These are phyloP conservation scores for Paecilomyces sp. DNA, from an alignment of 2,329 filamentous ascomycete genomes.

Conservation along the genomic window DNA sequence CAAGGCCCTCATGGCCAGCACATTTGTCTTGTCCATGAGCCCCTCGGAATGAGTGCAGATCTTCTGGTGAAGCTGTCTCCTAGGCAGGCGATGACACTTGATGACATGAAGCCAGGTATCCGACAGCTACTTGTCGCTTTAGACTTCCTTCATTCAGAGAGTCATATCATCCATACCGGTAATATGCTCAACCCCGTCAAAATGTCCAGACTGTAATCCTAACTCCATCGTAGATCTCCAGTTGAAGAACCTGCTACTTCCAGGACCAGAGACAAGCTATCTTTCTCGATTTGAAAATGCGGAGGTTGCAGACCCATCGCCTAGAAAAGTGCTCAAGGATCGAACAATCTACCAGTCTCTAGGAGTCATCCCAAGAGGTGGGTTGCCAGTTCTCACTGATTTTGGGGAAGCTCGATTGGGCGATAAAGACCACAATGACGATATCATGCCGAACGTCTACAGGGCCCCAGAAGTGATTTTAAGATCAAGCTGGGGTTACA, in stretches of 20 bases:
- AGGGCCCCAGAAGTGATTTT: neutral
- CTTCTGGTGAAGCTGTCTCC: no score
- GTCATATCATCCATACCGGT: no score
- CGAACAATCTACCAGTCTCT: neutral
- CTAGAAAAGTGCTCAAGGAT: neutral
- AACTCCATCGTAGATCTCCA: no score
- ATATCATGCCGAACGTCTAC: neutral
- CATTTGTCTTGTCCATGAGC: constrained; percentile 16
- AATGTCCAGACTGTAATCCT: no score
- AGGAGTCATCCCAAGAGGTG: neutral
- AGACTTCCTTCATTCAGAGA: no score
- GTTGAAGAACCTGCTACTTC: no score
- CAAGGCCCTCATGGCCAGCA: constrained; percentile 10
- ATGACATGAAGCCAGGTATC: no score
- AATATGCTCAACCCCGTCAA: no score
- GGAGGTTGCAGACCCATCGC: neutral
- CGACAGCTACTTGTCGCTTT: no score
- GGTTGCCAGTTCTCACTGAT: neutral
- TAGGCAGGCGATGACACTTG: no score
- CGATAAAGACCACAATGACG: neutral
- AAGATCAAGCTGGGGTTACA: neutral
- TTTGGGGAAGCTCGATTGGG: neutral
- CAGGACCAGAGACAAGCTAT: no score
- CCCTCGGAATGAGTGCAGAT: constrained; percentile 15
- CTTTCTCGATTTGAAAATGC: no score